Base-by-base conservation (phyloP, 192 early-diverging fungal genomes). In the Oehlia diaphana region DNA sequence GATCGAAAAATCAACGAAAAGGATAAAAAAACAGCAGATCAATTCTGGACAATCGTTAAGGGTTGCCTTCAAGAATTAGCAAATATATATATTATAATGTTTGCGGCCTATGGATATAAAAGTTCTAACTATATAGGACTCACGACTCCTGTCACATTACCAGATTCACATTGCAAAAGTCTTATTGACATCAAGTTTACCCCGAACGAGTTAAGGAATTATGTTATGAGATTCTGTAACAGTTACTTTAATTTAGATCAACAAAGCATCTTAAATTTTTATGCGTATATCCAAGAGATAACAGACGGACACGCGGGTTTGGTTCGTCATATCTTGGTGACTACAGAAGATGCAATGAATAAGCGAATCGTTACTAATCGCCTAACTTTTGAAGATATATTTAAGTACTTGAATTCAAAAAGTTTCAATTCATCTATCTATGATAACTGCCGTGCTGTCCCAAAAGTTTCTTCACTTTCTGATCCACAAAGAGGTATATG, bases 1-100 rank as follows among this genome's bases (percentile, higher is more conserved):
- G 67, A 79, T 8, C 5, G 10, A 21, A 8, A 13, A 58, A 37
- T 53, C 9, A 39, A 44, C 14, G 26, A 71, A 13, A 23, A 37
- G 0, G 28, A 28, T 37, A 3, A 31, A 49, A 16, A 74, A 9
- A 19, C 79, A 44, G 78, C 49, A 23, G 47, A 74, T 72, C 7
- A 16, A 39, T 73, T 79, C 58, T 79, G 67, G 78, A 58, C n/a
- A 7, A 72, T 44, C 2, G 21, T 79, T 71, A 79, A 79, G 37
- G 12, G 42, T 19, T 3, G 4, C 16, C 65, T 72, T 42, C 67
- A 79, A 12, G 23, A 75, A 37, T 1, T 39, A 7, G 7, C 49
- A 49, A 74, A 7, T 35, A 26, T 58, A 19, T 3, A 74, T 21
- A 72, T 80, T 37, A 58, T 66, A 21, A 47, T 50, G 63, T 80